phyloP scores from a whole-genome alignment of 805 yeast species.

The Starmera quercuum region DNA sequence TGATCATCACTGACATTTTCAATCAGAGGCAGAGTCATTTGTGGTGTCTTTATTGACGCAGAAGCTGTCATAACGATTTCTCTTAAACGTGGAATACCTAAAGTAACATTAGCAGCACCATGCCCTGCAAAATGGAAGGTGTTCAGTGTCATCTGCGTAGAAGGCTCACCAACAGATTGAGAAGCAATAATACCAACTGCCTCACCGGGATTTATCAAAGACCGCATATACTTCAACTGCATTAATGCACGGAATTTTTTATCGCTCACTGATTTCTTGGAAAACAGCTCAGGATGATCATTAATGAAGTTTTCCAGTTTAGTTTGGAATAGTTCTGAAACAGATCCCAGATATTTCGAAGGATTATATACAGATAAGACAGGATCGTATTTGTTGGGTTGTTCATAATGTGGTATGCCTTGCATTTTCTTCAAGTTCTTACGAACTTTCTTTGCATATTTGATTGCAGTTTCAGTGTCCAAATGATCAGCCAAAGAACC shows the following conservation, averaged over 20 bases:
- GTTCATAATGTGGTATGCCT: constrained; percentile 55
- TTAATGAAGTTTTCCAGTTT: constrained; percentile 67
- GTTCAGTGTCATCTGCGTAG: constrained; percentile 97
- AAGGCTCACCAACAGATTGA: constrained; percentile 98
- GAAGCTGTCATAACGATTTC: constrained; percentile 99
- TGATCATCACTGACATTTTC: constrained; percentile 73
- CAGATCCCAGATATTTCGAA: constrained; percentile 84
- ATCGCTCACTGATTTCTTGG: constrained; percentile 44
- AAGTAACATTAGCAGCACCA: constrained; percentile 99
- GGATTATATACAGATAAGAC: constrained; percentile 82
- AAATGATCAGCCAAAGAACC: constrained; percentile 61
- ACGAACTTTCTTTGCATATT: constrained; percentile 74
- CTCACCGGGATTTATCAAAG: constrained; percentile 93
- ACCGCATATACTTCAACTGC: constrained; percentile 98
- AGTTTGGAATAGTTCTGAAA: constrained; percentile 81
- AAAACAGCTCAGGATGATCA: constrained; percentile 46
- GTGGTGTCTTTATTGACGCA: constrained; percentile 93
- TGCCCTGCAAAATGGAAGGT: constrained; percentile 99
- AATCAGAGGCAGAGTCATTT: constrained; percentile 87
- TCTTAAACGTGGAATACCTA: constrained; percentile 99
- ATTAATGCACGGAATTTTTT: constrained; percentile 91
- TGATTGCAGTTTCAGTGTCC: constrained; percentile 76
- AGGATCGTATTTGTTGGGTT: constrained; percentile 72
- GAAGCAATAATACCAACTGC: constrained; percentile 98
- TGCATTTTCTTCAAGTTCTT: constrained; percentile 63